Evolutionary conservation across 1,139 yeast genomes (phyloP), one percentile per base, ranked within the genome.

Genomic region (Sugiyamaella novakii): DNA sequence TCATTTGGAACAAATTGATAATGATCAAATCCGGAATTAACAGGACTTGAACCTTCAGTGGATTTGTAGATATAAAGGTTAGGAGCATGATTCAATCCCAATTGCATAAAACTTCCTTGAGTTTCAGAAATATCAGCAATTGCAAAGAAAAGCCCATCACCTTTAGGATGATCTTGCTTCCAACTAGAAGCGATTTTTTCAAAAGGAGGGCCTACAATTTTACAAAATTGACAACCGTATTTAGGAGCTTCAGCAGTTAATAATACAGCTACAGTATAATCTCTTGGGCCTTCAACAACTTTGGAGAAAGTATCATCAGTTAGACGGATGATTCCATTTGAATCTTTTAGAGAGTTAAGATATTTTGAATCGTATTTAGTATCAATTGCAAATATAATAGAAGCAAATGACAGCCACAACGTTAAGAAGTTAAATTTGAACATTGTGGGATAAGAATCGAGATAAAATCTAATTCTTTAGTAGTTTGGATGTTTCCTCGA

Each of bases 191-290:
- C 83, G 42, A 89, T 74, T 43, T 74, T 73, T 18, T 77, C 71
- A 62, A 69, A 87, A 43, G 78, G 80, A 1, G 97, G 95, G 31
- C 78, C 80, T 59, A 87, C 77, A 43, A 83, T 81, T 21, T 72
- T 61, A 74, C 99, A 92, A 53, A 87, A 74, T 1, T 75, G 74
- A 70, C 98, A 92, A 29, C 87, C 87, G 63, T 88, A 78, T 58
- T 80, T 81, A 0, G 87, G 74, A 31, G 82, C 76, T 14, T 83
- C 78, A 1, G 97, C 89, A 0, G 97, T 86, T 58, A 92, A 70
- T 48, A 85, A 74, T 36, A 83, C 67, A 21, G 87, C 75, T 15
- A 87, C 61, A 43, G 84, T 78, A 65, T 80, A 83, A 60, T 88
- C 89, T 60, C 92, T 77, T 21, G 83, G 83, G 1, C 91, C 89